Evolutionary conservation across 2,329 filamentous ascomycete species (phyloP), one percentile per base, ranked within the genome.

Genomic region (Cadophora luteo-olivacea): DNA sequence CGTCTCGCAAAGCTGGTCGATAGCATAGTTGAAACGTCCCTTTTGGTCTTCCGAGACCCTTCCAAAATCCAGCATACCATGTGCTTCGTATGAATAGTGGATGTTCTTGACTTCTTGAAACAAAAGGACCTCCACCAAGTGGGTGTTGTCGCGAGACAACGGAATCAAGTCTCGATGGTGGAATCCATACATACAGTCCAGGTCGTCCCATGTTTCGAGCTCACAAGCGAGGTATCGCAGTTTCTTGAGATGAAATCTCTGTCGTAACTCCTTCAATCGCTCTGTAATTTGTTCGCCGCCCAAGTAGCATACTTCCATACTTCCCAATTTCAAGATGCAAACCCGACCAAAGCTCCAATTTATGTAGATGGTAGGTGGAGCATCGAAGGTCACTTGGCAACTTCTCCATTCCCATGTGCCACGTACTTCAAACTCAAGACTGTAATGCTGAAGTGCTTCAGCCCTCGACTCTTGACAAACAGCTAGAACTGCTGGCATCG

Each of bases 341-440:
- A 64, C 14, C 25, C 62, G 24, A 22, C 57, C 62, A 16, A 32
- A 33, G 1, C 8, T 32, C 62, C 62, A 64, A 32, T 64, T 64
- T 36, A 57, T 57, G 24, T 64, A 64, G 62, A 57, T 64, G 4
- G 36, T 29, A 16, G 62, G 33, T 32, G 33, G 41, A 2, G 4
- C 29, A 8, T 38, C 11, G 14, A 54, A 36, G 6, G 48, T 36
- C 11, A 25, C n/a, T n/a, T 48, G 58, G 33, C 24, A n/a, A n/a
- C n/a, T 29, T 29, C 5, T 29, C 25, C 48, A 25, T 38, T n/a
- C 16, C 29, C 32, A 64, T 16, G n/a, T 32, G 7, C 2, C 22
- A 49, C 7, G 14, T 19, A 57, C 16, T 3, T 16, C 51, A 48
- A 64, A 64, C 1, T 64, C 49, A 32, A 64, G 33, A n/a, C 33